Conservation (phyloP, 139 green algal genomes). For the Penium margaritaceum region DNA sequence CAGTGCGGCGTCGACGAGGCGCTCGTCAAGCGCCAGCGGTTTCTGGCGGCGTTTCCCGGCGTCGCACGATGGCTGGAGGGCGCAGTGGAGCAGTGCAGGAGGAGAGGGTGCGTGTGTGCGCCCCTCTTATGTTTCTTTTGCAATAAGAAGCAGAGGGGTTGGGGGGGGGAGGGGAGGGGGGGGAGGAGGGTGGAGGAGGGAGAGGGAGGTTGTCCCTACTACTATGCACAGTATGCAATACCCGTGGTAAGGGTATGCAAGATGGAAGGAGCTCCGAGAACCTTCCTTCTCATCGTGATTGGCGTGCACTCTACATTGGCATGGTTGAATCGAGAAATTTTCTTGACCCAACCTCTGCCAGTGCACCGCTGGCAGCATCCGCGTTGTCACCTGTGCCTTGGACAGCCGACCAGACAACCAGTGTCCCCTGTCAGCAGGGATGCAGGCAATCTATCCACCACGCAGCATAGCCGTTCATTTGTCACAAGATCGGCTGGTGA, state of each 20-base stretch:
- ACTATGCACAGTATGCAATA: not conserved
- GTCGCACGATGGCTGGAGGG: slow-evolving; percentile 41
- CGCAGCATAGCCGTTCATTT: no score
- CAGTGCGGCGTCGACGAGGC: slow-evolving; percentile 61
- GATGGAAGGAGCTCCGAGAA: not conserved
- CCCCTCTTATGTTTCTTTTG: not conserved
- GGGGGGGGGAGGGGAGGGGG: not conserved
- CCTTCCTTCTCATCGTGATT: no score
- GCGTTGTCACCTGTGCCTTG: no score
- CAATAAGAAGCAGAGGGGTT: not conserved
- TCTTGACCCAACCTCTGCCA: no score
- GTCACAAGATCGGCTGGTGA: no score
- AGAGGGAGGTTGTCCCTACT: not conserved
- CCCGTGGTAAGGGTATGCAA: not conserved
- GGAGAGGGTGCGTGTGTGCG: slow-evolving; percentile 16
- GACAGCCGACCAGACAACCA: no score
- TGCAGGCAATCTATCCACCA: no score
- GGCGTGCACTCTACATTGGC: no score
- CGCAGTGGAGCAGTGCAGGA: slow-evolving; percentile 47
- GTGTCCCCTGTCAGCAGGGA: no score
- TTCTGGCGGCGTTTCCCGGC: slow-evolving; percentile 44
- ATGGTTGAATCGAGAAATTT: no score
- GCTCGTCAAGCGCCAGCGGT: slow-evolving; percentile 22
- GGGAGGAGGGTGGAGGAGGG: not conserved
- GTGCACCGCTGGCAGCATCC: no score